Evolutionary conservation across 2,329 filamentous ascomycete species (phyloP).

Genomic region (Nemania sp.): DNA sequence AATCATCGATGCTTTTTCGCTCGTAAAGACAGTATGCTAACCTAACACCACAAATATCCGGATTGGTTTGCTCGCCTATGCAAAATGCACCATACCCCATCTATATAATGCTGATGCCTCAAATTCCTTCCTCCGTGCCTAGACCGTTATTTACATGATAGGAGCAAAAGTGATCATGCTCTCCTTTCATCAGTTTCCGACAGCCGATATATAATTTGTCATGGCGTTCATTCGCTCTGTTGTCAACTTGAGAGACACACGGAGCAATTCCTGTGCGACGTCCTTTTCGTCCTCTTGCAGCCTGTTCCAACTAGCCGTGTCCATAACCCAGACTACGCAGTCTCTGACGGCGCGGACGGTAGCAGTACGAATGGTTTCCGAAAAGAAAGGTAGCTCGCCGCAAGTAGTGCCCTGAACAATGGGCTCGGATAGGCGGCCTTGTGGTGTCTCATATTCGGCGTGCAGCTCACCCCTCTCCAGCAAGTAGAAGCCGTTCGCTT

Average conservation of each 20-base stretch:
- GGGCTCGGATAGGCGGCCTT: slow-evolving; percentile 88
- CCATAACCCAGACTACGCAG: slow-evolving; percentile 85
- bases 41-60: slow-evolving; percentile 21
- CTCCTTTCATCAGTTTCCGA: slow-evolving; percentile 50
- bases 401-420: slow-evolving; percentile 96
- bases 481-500: slow-evolving; percentile 87
- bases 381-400: slow-evolving; percentile 96
- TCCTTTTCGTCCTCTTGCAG: slow-evolving; percentile 80
- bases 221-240: slow-evolving; percentile 88
- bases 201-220: slow-evolving; percentile 63
- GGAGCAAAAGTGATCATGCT: background rate
- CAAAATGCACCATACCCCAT: background rate
- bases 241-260: slow-evolving; percentile 90
- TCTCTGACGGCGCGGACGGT: slow-evolving; percentile 86
- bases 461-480: slow-evolving; percentile 89
- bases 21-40: slow-evolving; percentile 8
- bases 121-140: slow-evolving; percentile 6
- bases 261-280: slow-evolving; percentile 85
- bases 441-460: slow-evolving; percentile 90
- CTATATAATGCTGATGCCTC: slow-evolving; percentile 16
- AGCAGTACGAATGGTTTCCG: slow-evolving; percentile 86
- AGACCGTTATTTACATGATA: background rate
- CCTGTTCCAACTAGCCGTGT: slow-evolving; percentile 75
- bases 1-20: slow-evolving; percentile 17
- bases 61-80: slow-evolving; percentile 10